These are phyloP conservation scores for Vigna trinervia DNA, from an alignment of 306 rosid genomes.

Conservation along the genomic window DNA sequence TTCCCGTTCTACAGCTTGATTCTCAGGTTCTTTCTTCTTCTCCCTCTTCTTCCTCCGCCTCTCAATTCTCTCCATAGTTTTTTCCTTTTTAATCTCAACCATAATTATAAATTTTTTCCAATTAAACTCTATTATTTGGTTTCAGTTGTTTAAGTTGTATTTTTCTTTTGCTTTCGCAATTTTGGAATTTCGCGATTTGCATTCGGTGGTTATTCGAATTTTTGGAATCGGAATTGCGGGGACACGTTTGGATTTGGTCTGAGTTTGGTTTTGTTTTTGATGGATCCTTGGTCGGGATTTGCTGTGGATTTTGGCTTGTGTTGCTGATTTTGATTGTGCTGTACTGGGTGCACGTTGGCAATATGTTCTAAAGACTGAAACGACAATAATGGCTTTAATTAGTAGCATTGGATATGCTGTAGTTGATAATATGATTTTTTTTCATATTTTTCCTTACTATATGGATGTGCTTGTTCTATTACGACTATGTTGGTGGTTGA, in stretches of 20 bases:
- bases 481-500: not conserved
- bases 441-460: not conserved
- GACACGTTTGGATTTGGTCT: slow-evolving; percentile 3
- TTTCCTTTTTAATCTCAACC: not conserved
- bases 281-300: slow-evolving; percentile 27
- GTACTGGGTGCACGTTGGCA: not conserved
- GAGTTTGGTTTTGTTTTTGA: not conserved
- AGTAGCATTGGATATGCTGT: not conserved
- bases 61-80: not conserved
- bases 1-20: slow-evolving; percentile 38
- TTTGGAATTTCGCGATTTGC: not conserved
- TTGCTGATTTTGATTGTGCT: slow-evolving; percentile 9
- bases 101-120: slow-evolving; percentile 19
- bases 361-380: not conserved
- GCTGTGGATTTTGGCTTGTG: not conserved
- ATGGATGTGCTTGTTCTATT: not conserved
- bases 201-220: not conserved
- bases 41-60: not conserved
- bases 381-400: slow-evolving; percentile 4
- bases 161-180: not conserved
- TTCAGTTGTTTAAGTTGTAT: not conserved
- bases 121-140: not conserved
- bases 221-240: not conserved
- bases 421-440: not conserved
- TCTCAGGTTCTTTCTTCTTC: slow-evolving; percentile 39